Base-by-base conservation (phyloP, 2,329 filamentous ascomycete species). In the Diaporthe batatas region DNA sequence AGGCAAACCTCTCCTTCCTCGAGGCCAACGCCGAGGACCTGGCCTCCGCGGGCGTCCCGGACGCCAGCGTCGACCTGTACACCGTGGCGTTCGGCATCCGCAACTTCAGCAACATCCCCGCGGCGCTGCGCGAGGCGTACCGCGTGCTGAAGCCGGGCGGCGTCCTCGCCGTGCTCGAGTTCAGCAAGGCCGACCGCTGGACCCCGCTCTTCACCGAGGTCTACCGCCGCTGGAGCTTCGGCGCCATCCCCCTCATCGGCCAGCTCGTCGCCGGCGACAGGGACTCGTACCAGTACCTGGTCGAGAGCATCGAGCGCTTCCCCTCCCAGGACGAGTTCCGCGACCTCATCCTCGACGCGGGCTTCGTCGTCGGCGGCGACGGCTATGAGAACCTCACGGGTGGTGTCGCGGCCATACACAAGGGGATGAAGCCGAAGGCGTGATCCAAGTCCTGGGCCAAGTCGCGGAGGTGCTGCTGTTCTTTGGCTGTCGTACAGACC, bases 51-150 rank as follows among this genome's bases (percentile, higher is more conserved):
- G 82, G 83, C 23, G 89, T 98, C 71, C 87, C 91, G 2, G 86
- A 90, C 78, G 87, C 88, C 79, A 93, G 89, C n/a, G 87, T 98
- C 71, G 96, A 99, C 81, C 88, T 99, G 6, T 99, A 99, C 85
- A 99, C 96, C 0, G 96, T 99, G 3, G 95, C 96, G 0, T 99
- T 99, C 79, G 96, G 96, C 42, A 98, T 99, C 81, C 90, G 96
- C 68, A 99, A 99, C 84, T 99, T 99, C 84, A 96, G 94, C 71
- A 91, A 98, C 84, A 97, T 98, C 80, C 91, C 93, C 62, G 89
- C 89, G 0, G 97, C 96, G 0, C 84, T 99, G 72, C 85, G 87
- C 47, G 95, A 98, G 81, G 96, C 96, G 0, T 91, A 92, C 83
- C 91, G 96, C 8, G 94, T 98, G 2, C 87, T 99, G 39, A 96